These are phyloP conservation scores for Barbatosphaeria neglecta DNA, from an alignment of 495 filamentous ascomycete species.

Conservation along the genomic window DNA sequence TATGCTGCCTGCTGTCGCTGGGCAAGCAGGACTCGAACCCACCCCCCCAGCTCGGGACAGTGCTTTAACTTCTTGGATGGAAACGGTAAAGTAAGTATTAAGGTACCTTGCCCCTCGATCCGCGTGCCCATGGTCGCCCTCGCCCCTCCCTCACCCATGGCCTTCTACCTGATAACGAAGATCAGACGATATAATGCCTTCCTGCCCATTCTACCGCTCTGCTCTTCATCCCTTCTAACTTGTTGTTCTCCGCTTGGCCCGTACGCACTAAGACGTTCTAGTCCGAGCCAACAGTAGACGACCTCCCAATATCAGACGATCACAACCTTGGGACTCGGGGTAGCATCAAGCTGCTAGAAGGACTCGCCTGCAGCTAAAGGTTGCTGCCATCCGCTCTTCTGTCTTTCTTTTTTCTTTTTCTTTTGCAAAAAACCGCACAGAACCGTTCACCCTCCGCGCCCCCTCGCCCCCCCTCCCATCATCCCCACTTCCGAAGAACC, in stretches of 20 bases:
- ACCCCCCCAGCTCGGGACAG: conserved; percentile 34
- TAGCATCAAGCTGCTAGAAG: conserved; percentile 26
- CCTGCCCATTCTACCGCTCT: conserved; percentile 17
- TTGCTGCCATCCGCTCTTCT: conserved; percentile 13
- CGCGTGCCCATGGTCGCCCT: conserved; percentile 3
- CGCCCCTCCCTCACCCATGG: conserved; percentile 6
- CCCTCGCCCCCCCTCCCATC: neutral
- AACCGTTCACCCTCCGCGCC: neutral
- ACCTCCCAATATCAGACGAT: conserved; percentile 16
- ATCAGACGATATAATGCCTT: conserved; percentile 40
- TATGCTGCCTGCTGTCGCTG: conserved; percentile 41
- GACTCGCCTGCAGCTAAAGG: conserved; percentile 11
- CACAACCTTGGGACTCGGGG: conserved; percentile 7
- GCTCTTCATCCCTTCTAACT: conserved; percentile 4
- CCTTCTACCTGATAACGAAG: conserved; percentile 25
- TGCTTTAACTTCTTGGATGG: conserved; percentile 33
- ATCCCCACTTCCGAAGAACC: conserved; percentile 12
- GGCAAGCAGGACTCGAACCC: conserved; percentile 30
- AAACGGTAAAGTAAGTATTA: conserved; percentile 25
- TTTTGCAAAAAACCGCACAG: conserved; percentile 2
- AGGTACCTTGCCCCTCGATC: conserved; percentile 26
- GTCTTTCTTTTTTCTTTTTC: conserved; percentile 20
- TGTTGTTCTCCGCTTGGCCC: conserved; percentile 19
- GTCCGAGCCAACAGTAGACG: conserved; percentile 14
- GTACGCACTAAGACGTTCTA: conserved; percentile 20